A percentile compares a stretch with the other conserved stretches of the same genome.
Evolutionary conservation across 768 basidiomycete species (phyloP).

Genomic region (Porpolomopsis calyptriformis): DNA sequence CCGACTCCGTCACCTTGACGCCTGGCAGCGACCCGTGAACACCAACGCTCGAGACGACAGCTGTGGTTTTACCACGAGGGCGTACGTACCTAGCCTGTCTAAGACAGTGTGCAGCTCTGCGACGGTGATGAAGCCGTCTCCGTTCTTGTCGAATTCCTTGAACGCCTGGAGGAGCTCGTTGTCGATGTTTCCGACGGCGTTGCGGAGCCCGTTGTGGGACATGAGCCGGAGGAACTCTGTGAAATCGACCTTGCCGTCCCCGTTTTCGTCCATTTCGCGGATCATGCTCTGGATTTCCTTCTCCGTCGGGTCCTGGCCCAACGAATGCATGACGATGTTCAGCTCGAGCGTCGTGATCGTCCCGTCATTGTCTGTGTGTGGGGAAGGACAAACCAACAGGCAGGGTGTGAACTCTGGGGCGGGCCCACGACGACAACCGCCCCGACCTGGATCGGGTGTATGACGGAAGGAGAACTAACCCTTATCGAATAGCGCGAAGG

Average conservation of each 20-base stretch:
- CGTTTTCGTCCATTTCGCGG: constrained; percentile 34
- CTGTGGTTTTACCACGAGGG: neutral
- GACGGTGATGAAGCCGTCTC: constrained; percentile 80
- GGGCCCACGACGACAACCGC: too few relatives aligned
- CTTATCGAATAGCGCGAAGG: constrained; percentile 78
- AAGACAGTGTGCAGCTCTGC: constrained; percentile 86
- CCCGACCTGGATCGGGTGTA: too few relatives aligned
- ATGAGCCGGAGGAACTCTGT: constrained; percentile 38
- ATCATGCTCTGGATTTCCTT: constrained; percentile 40
- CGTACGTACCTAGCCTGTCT: constrained; percentile 69
- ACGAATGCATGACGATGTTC: constrained; percentile 37
- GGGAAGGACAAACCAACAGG: constrained; percentile 36
- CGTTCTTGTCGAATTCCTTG: constrained; percentile 85
- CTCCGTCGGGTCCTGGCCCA: constrained; percentile 40
- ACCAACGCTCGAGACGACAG: neutral
- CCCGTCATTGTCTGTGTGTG: constrained; percentile 33
- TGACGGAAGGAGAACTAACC: constrained; percentile 56
- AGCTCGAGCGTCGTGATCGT: constrained; percentile 41
- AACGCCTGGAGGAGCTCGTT: constrained; percentile 41
- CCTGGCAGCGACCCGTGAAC: neutral
- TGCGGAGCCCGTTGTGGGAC: constrained; percentile 30
- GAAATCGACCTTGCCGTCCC: constrained; percentile 37
- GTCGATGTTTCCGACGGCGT: constrained; percentile 30
- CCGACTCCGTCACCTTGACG: neutral
- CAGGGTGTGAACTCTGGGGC: too few relatives aligned